Evolutionary conservation across 371 early-diverging fungal species (phyloP).

Genomic region (Mucor mucedo): DNA sequence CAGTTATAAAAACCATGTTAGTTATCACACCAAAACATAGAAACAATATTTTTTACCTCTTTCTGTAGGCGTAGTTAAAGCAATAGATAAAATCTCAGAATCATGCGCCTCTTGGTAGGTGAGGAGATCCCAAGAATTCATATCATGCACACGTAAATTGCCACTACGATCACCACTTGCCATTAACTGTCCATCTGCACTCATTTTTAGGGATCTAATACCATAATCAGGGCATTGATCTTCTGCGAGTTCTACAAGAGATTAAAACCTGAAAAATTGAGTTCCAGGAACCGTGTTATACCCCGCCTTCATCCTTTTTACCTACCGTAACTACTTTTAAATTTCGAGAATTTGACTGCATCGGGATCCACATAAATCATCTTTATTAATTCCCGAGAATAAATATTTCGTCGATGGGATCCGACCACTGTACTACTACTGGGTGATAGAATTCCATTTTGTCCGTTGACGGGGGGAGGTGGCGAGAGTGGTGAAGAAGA

Average conservation of each 20-base stretch:
- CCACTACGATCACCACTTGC: conserved; percentile 84
- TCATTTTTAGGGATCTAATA: conserved; percentile 73
- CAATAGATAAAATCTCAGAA: conserved; percentile 81
- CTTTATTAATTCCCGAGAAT: conserved; percentile 64
- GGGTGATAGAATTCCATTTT: conserved; percentile 25
- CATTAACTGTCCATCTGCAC: conserved; percentile 67
- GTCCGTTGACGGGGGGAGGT: conserved; percentile 14
- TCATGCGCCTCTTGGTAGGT: conserved; percentile 84
- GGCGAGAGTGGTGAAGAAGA: conserved; percentile 23
- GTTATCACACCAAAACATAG: too few species aligned
- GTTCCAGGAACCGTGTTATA: too few species aligned
- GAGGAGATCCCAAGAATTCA: conserved; percentile 64
- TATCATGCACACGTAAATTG: conserved; percentile 70
- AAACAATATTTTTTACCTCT: not conserved
- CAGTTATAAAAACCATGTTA: not conserved
- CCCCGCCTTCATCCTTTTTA: not conserved
- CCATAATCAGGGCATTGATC: conserved; percentile 65
- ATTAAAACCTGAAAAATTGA: not conserved
- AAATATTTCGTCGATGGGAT: conserved; percentile 56
- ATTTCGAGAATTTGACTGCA: conserved; percentile 48
- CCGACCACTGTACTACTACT: conserved; percentile 35
- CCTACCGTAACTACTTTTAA: conserved; percentile 42
- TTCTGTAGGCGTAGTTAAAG: conserved; percentile 57
- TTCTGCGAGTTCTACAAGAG: conserved; percentile 30
- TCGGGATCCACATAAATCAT: conserved; percentile 62